phyloP scores from a whole-genome alignment of 2,329 filamentous ascomycete species.

The Teratosphaeria zuluensis region DNA sequence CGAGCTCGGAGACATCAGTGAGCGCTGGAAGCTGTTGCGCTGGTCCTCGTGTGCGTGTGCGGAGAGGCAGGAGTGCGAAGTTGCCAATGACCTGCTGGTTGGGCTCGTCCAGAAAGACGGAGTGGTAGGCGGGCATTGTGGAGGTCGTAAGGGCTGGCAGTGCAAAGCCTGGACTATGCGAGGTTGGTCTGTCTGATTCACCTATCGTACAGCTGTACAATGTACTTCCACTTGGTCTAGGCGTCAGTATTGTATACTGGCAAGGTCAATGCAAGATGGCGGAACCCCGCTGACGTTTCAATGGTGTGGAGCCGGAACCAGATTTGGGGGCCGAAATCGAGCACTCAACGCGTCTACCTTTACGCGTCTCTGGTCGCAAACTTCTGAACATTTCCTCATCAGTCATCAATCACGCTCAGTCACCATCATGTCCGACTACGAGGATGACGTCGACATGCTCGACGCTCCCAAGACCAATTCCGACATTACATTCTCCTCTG shows the following conservation, averaged over 20 bases:
- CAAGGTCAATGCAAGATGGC: not conserved
- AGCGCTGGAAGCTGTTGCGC: slow-evolving; percentile 69
- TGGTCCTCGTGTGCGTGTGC: slow-evolving; percentile 90
- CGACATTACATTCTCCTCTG: slow-evolving; percentile 60
- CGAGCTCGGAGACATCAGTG: slow-evolving; percentile 42
- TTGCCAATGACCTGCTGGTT: slow-evolving; percentile 66
- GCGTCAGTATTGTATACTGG: not conserved
- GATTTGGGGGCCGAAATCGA: not conserved
- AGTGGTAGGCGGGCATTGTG: slow-evolving; percentile 68
- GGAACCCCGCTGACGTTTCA: not conserved
- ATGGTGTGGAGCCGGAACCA: not conserved
- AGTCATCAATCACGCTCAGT: not conserved
- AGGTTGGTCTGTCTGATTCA: too few species aligned
- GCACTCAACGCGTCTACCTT: not conserved
- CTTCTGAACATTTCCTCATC: not conserved
- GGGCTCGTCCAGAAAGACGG: slow-evolving; percentile 80
- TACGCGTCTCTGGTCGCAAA: not conserved
- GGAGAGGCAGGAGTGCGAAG: slow-evolving; percentile 87
- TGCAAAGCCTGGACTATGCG: too few species aligned
- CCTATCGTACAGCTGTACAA: not conserved
- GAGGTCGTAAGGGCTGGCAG: not conserved
- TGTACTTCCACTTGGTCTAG: not conserved
- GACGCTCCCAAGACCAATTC: slow-evolving; percentile 41
- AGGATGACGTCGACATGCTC: slow-evolving; percentile 57
- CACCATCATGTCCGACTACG: slow-evolving; percentile 44